Base-by-base conservation (phyloP, 2,329 filamentous ascomycete species). In the Leptographium wingfieldii region DNA sequence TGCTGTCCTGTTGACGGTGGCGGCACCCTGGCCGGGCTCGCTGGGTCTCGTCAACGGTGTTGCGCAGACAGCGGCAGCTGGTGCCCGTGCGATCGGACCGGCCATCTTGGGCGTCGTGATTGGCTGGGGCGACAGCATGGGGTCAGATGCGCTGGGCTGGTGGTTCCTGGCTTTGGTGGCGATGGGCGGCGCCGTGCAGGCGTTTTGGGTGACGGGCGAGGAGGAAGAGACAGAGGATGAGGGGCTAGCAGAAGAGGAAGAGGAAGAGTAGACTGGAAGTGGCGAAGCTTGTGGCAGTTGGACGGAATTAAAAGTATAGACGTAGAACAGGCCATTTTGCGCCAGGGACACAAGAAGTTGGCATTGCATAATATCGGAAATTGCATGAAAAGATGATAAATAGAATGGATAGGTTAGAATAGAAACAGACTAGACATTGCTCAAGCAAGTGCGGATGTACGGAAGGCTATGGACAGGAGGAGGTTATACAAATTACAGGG, bases 1-100 rank as follows among this genome's bases (percentile, higher is more conserved):
- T 19, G 49, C 61, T 14, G 35, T 63, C 19, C 55, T 63, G 14
- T 57, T 63, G 16, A 60, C 52, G 22, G 59, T 57, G 11, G 61
- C 51, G 3, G 56, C 59, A 3, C 61, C 61, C 2, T 63, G 59
- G 27, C 61, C 57, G 7, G 33, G 29, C 4, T 60, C 55, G 3
- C 55, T 63, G 29, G 61, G 61, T 2, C 55, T 63, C 22, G 55
- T 63, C 38, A 63, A 63, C 49, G 61, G 61, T 19, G 40, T 63
- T 4, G 61, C 61, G 2, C 61, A 63, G 49, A 63, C 55, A 14
- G 59, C 59, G 1, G 61, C 57, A 2, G 49, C 43, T 2, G 61
- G 57, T 12, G 61, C 61, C 1, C 56, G 61, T 3, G 53, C 61
- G 6, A 2, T 54, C 5, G 61, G 61, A 1, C 61, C 61, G 11